Conservation (phyloP, 2,329 filamentous ascomycete species). For the Exophiala lecanii-corni region DNA sequence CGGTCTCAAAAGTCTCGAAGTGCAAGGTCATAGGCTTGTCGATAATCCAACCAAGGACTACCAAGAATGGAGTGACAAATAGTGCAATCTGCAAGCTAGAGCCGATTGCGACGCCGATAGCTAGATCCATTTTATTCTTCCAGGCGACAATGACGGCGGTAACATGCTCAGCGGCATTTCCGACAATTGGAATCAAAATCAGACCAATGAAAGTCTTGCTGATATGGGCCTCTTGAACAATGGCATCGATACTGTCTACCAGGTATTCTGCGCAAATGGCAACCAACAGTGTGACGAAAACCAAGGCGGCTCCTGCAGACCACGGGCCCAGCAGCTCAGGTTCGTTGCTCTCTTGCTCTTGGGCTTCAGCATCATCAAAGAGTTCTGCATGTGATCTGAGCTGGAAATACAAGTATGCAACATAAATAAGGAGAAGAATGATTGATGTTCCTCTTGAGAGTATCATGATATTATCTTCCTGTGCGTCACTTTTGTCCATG, state of each 20-base stretch:
- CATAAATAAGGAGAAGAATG: slow-evolving; percentile 69
- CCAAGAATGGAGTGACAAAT: slow-evolving; percentile 73
- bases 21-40: slow-evolving; percentile 69
- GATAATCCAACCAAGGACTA: slow-evolving; percentile 76
- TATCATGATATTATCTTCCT: slow-evolving; percentile 57
- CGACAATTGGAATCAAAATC: slow-evolving; percentile 73
- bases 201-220: slow-evolving; percentile 78
- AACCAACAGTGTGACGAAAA: slow-evolving; percentile 65
- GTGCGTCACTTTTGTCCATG: slow-evolving; percentile 41
- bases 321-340: slow-evolving; percentile 56
- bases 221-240: slow-evolving; percentile 65
- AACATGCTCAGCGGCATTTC: slow-evolving; percentile 76
- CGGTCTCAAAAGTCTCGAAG: slow-evolving; percentile 76
- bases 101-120: slow-evolving; percentile 76
- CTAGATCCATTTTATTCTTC: slow-evolving; percentile 63
- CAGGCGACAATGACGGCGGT: slow-evolving; percentile 74
- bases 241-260: slow-evolving; percentile 68
- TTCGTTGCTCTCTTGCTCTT: slow-evolving; percentile 32
- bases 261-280: slow-evolving; percentile 72
- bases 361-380: slow-evolving; percentile 52
- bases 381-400: slow-evolving; percentile 68
- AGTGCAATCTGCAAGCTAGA: slow-evolving; percentile 79
- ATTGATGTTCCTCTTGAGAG: slow-evolving; percentile 73
- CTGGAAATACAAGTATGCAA: slow-evolving; percentile 74
- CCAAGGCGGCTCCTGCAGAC: slow-evolving; percentile 62